A percentile compares a stretch with the other conserved stretches of the same genome.
These are phyloP conservation scores for Leccinum rimulosum DNA, from an alignment of 768 basidiomycete species.

Conservation along the genomic window DNA sequence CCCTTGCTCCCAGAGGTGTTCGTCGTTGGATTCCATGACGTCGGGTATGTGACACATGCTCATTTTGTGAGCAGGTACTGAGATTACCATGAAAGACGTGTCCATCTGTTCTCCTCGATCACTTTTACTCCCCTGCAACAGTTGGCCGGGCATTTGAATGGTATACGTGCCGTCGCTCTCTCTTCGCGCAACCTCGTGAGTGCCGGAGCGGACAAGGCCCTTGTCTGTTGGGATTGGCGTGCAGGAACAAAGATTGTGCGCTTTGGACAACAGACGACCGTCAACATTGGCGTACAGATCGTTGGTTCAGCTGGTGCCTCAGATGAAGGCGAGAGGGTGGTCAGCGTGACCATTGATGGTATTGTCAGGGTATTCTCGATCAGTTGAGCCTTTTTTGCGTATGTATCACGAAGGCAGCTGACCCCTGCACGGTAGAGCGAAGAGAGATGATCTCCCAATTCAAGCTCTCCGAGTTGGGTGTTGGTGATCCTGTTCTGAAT, in stretches of 20 bases:
- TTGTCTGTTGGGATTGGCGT: conserved; percentile 91
- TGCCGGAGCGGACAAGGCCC: conserved; percentile 67
- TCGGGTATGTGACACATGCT: conserved; percentile 57
- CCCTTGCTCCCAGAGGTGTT: conserved; percentile 61
- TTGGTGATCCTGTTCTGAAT: conserved; percentile 60
- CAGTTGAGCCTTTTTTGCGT: conserved; percentile 46
- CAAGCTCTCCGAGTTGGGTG: conserved; percentile 77
- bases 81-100: conserved; percentile 49
- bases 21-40: conserved; percentile 90
- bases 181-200: conserved; percentile 84
- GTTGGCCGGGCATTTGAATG: conserved; percentile 82
- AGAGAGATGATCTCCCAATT: conserved; percentile 93
- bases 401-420: not conserved
- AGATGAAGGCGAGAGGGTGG: conserved; percentile 74
- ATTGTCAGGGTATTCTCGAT: conserved; percentile 91
- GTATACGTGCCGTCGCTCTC: conserved; percentile 85
- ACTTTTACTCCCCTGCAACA: conserved; percentile 84
- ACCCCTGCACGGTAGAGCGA: conserved; percentile 37
- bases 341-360: conserved; percentile 91
- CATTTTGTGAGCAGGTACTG: conserved; percentile 1
- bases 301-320: conserved; percentile 45
- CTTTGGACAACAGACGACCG: conserved; percentile 91
- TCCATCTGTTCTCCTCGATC: conserved; percentile 83
- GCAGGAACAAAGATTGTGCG: conserved; percentile 84
- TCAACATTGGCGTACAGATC: conserved; percentile 88